These are phyloP conservation scores for Mortierella sp. DNA, from an alignment of 371 early-diverging fungal genomes.

Conservation along the genomic window DNA sequence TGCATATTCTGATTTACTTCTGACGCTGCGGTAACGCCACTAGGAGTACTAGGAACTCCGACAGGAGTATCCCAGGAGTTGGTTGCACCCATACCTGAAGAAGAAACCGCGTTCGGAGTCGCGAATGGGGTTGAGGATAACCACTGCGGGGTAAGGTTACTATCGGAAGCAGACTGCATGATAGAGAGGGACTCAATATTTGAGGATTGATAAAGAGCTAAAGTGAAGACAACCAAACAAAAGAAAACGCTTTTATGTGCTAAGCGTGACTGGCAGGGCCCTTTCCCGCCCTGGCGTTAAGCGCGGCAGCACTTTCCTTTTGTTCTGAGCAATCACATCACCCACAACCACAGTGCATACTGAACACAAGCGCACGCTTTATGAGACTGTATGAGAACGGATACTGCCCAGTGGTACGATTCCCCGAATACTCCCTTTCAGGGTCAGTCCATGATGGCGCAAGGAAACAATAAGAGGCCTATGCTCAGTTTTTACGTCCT, in stretches of 20 bases:
- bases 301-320: background rate
- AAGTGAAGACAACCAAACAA: background rate
- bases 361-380: background rate
- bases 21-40: background rate
- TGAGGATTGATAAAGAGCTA: background rate
- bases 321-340: background rate
- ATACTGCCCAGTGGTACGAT: background rate
- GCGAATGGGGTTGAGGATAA: background rate
- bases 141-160: background rate
- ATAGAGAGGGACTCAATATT: background rate
- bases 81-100: background rate
- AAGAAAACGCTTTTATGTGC: background rate
- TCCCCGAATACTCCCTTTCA: background rate
- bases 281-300: background rate
- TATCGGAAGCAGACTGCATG: background rate
- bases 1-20: background rate
- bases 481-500: background rate
- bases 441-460: background rate
- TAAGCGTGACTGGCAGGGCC: background rate
- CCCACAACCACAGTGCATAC: too few relatives aligned
- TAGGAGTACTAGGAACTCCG: background rate
- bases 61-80: constrained; percentile 1
- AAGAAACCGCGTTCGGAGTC: background rate
- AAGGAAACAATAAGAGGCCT: background rate
- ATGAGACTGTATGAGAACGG: background rate